Conservation (phyloP, 1,284 basidiomycete genomes). For the Somion occarium region DNA sequence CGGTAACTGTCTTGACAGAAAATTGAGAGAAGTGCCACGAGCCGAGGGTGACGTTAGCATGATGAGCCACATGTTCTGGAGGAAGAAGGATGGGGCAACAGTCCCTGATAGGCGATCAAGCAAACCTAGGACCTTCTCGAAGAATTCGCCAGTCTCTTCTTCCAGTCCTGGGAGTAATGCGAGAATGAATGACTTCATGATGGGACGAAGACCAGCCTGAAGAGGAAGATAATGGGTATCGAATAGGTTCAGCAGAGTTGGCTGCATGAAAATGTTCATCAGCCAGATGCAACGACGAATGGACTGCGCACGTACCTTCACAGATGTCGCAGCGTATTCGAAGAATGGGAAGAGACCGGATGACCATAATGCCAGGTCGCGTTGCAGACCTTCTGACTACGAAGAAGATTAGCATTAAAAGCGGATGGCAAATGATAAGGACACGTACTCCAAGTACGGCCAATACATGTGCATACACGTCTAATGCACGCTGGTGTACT, state of each 20-base stretch:
- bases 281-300: background rate
- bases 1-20: conserved; percentile 78
- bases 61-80: conserved; percentile 92
- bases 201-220: conserved; percentile 75
- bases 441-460: conserved; percentile 74
- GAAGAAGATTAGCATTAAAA: background rate
- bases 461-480: conserved; percentile 93
- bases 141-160: conserved; percentile 95
- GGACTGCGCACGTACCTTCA: conserved; percentile 53
- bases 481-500: conserved; percentile 93
- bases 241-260: conserved; percentile 81
- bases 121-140: conserved; percentile 87
- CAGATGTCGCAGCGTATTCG: conserved; percentile 94
- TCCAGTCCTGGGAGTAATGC: conserved; percentile 92
- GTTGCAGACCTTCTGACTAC: conserved; percentile 82
- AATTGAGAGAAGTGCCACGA: conserved; percentile 85
- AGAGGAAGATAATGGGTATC: conserved; percentile 90
- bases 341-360: conserved; percentile 98
- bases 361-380: conserved; percentile 92
- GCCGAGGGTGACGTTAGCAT: conserved; percentile 88
- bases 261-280: conserved; percentile 38
- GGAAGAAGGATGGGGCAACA: conserved; percentile 84
- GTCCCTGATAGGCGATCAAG: conserved; percentile 82
- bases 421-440: background rate
- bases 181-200: conserved; percentile 92